These are phyloP conservation scores for Conidiobolus incongruus DNA, from an alignment of 371 early-diverging fungal species.

Conservation along the genomic window DNA sequence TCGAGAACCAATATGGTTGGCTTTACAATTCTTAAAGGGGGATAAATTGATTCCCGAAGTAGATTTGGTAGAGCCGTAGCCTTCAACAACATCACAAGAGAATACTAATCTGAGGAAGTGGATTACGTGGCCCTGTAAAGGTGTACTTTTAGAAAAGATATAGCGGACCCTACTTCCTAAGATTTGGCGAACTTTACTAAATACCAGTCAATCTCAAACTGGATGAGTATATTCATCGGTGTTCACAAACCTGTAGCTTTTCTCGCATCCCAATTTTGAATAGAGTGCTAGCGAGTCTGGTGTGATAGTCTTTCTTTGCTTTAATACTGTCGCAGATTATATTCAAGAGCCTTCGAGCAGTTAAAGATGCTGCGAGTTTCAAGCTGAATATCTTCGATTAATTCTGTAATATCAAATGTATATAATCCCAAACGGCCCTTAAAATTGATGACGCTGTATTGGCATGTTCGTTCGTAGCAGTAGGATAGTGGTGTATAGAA, in stretches of 20 bases:
- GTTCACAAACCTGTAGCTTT: conserved; percentile 29
- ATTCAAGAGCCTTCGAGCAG: conserved; percentile 81
- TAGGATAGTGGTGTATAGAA: conserved; percentile 26
- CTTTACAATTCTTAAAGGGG: conserved; percentile 13
- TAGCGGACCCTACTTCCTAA: too few relatives aligned
- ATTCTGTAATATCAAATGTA: conserved; percentile 45
- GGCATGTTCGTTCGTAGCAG: conserved; percentile 52
- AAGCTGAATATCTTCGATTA: conserved; percentile 71
- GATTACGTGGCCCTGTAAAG: conserved; percentile 63
- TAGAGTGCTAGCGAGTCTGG: conserved; percentile 25
- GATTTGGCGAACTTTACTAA: too few relatives aligned
- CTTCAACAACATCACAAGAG: conserved; percentile 25
- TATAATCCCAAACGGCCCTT: conserved; percentile 57
- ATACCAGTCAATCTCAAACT: conserved; percentile 78
- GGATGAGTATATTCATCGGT: conserved; percentile 35
- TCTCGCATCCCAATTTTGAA: conserved; percentile 33
- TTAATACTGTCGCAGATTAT: conserved; percentile 64
- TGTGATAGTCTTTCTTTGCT: conserved; percentile 34
- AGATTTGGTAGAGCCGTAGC: conserved; percentile 86
- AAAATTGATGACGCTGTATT: conserved; percentile 16
- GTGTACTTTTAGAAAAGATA: conserved; percentile 84
- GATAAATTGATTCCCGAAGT: conserved; percentile 29
- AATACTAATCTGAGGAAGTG: conserved; percentile 75
- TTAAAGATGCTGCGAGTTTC: conserved; percentile 56
- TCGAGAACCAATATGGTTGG: conserved; percentile 51